A percentile compares a stretch with the other conserved stretches of the same genome.
Evolutionary conservation across 2,329 filamentous ascomycete genomes (phyloP).

Genomic region (Pestalotiopsis sp.): DNA sequence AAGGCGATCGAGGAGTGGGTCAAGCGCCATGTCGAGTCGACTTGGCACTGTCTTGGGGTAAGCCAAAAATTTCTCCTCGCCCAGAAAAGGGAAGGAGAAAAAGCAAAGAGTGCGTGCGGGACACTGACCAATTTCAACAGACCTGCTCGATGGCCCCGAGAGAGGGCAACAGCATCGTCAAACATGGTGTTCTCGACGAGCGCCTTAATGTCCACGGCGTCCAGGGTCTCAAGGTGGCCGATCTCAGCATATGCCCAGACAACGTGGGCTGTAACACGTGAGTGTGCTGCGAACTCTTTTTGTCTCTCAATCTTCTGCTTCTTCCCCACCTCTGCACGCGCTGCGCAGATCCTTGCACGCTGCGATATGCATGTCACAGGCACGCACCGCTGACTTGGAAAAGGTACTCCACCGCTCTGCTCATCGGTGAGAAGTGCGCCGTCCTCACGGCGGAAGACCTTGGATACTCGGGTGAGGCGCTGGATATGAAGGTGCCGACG

Average conservation of each 20-base stretch:
- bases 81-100: background rate
- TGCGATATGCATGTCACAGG: background rate
- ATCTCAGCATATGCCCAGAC: slow-evolving; percentile 75
- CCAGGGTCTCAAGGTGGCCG: slow-evolving; percentile 74
- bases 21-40: slow-evolving; percentile 73
- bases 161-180: slow-evolving; percentile 78
- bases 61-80: slow-evolving; percentile 20
- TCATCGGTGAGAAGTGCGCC: slow-evolving; percentile 76
- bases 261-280: slow-evolving; percentile 72
- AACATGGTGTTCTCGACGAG: slow-evolving; percentile 76
- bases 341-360: background rate
- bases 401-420: slow-evolving; percentile 67
- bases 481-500: slow-evolving; percentile 74
- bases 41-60: slow-evolving; percentile 65
- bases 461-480: slow-evolving; percentile 68
- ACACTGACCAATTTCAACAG: slow-evolving; percentile 20
- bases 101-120: background rate
- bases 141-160: slow-evolving; percentile 77
- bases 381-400: background rate
- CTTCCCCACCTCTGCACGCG: background rate
- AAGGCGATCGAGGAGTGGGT: slow-evolving; percentile 69
- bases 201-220: slow-evolving; percentile 77
- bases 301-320: too few relatives aligned
- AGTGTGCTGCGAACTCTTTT: slow-evolving; percentile 27
- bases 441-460: slow-evolving; percentile 71